Base-by-base conservation (phyloP, 306 rosid genomes). In the Carpinus viminea region DNA sequence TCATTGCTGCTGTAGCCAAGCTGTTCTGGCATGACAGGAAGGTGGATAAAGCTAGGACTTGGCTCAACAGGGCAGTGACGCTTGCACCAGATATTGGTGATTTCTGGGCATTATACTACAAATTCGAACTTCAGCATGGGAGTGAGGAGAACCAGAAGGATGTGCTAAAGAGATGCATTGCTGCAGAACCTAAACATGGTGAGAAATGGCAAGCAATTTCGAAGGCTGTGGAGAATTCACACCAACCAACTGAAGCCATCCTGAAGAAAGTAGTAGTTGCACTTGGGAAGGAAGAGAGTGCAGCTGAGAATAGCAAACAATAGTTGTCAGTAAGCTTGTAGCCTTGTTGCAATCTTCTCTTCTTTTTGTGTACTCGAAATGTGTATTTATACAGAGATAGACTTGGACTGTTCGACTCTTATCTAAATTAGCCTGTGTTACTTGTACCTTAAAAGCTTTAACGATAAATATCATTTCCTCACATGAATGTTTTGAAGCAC, bases 41-140 rank as follows among this genome's bases (percentile, higher is more conserved):
- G 89, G 96, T 91, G 70, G 97, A 93, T 77, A 93, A 93, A 86
- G 98, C 98, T 70, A 86, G 97, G 83, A 88, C 80, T 74, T 93
- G 97, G 97, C 79, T 91, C 70, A 92, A 92, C 77, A 84, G 96
- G 86, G 98, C 98, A 43, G 96, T 92, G 76, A 92, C 97, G 1
- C 90, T 93, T 34, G 98, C 95, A n/a, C 97, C 98, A 20, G 91
- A 93, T 78, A 50, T 92, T 77, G 98, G 98, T 26, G 98, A 93
- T 87, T 92, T 93, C 81, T 93, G 98, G 98, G 97, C 91, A 1
- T 69, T 89, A 74, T 88, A 83, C 79, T 91, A 92, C 84, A 93
- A 93, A 85, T 91, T 93, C 81, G 98, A 93, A 83, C 87, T 92
- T 78, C 98, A 93, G 73, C 96, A 92, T 84, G 98, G 97, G 47